Evolutionary conservation across 2,329 filamentous ascomycete genomes (phyloP), one percentile per base, ranked within the genome.

Genomic region (Aspergillus proliferans): DNA sequence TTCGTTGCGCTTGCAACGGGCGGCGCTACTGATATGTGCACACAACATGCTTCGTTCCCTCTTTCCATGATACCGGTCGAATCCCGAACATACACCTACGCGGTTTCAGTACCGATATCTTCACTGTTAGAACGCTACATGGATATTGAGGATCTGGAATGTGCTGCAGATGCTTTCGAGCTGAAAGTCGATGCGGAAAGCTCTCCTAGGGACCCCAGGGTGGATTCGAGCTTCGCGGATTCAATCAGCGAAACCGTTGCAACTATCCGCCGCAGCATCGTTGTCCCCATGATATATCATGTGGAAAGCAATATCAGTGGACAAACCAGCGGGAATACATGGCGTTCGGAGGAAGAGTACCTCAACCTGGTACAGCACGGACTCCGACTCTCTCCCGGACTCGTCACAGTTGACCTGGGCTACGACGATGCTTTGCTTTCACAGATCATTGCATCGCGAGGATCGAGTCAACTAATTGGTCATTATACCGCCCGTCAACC

Each of bases 111-210:
- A 1, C 76, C 79, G 2, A 65, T 86, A 2, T 80, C 79, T 0
- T 75, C 77, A 14, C 66, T 88, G 2, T 59, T 84, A 1, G 66
- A 74, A 1, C 70, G 72, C 9, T 67, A 76, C 1, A 58, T 84
- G 18, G 80, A 87, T 49, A 76, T 87, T 9, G 82, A 86, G 55
- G 78, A 82, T 22, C 67, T 85, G 18, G 83, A 86, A 51, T 78
- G 78, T n/a, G 84, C 82, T 3, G 79, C 78, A 3, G 85, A 88
- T 63, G 84, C 83, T 5, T 79, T 87, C 28, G 83, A 87, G 58
- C 69, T 87, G 3, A 73, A 79, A 12, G 69, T 85, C 19, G 76
- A 79, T 48, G 53, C 65, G 22, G 49, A 57, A 15, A 47, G 51
- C 10, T 47, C 58, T 24, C 58, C 60, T 7, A 64, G 68, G 18